Evolutionary conservation across 1,139 yeast genomes (phyloP).

Genomic region (Eremothecium cymbalariae): DNA sequence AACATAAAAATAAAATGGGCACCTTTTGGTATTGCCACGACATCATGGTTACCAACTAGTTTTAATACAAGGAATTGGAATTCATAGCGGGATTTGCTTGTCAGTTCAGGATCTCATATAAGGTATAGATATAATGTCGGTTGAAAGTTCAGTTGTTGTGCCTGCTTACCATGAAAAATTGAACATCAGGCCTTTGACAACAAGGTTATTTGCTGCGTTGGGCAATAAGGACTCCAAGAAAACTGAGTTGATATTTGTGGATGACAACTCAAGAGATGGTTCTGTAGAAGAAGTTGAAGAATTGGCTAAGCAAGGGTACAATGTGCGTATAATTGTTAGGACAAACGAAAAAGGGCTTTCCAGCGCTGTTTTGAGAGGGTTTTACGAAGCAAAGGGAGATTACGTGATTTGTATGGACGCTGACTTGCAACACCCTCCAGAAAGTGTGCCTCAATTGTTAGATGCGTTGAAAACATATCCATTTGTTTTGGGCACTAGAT

Average conservation of each 20-base stretch:
- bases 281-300: slow-evolving; percentile 41
- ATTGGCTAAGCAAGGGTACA: slow-evolving; percentile 37
- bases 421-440: slow-evolving; percentile 44
- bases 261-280: slow-evolving; percentile 43
- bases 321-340: slow-evolving; percentile 40
- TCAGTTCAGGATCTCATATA: too few species aligned
- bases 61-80: too few species aligned
- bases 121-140: too few species aligned
- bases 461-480: slow-evolving; percentile 35
- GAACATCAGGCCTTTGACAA: slow-evolving; percentile 40
- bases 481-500: slow-evolving; percentile 41
- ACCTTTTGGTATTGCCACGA: too few species aligned
- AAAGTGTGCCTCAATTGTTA: slow-evolving; percentile 37
- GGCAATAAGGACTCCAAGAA: slow-evolving; percentile 35
- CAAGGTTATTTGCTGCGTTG: slow-evolving; percentile 39
- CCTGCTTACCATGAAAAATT: slow-evolving; percentile 42
- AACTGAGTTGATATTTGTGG: slow-evolving; percentile 41
- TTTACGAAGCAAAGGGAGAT: slow-evolving; percentile 38
- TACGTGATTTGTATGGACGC: slow-evolving; percentile 43
- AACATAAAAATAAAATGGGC: too few species aligned
- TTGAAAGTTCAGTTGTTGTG: slow-evolving; percentile 37
- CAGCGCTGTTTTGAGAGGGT: slow-evolving; percentile 40
- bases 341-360: slow-evolving; percentile 41
- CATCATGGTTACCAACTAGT: too few species aligned
- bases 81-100: too few species aligned